These are phyloP conservation scores for Spongiforma sp. DNA, from an alignment of 1,284 basidiomycete species.

Conservation along the genomic window DNA sequence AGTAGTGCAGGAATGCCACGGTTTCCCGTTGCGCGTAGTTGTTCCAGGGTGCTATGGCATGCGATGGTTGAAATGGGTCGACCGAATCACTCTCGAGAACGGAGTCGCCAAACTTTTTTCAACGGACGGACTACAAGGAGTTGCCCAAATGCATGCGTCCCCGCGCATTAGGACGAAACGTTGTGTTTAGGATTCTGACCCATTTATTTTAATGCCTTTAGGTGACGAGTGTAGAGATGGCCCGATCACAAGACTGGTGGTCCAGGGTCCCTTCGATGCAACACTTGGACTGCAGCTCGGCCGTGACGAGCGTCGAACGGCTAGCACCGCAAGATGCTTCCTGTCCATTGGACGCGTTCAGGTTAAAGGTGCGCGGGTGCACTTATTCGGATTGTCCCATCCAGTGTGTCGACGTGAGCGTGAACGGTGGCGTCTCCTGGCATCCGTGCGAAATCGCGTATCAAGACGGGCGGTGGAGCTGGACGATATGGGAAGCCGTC, in stretches of 20 bases:
- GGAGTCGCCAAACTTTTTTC: slow-evolving; percentile 71
- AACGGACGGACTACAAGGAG: slow-evolving; percentile 70
- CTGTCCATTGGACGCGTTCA: slow-evolving; percentile 25
- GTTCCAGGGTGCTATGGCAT: slow-evolving; percentile 76
- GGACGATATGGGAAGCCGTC: slow-evolving; percentile 67
- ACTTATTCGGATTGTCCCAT: slow-evolving; percentile 60
- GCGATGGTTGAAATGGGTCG: slow-evolving; percentile 82
- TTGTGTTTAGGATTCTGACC: too few species aligned
- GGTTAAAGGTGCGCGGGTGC: slow-evolving; percentile 60
- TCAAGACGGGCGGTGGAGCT: slow-evolving; percentile 69
- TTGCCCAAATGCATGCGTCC: slow-evolving; percentile 49
- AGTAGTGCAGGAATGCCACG: slow-evolving; percentile 66
- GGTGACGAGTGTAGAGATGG: slow-evolving; percentile 54
- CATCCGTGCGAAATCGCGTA: slow-evolving; percentile 57
- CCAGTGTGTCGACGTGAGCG: slow-evolving; percentile 53
- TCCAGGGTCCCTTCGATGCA: slow-evolving; percentile 62
- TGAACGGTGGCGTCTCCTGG: slow-evolving; percentile 60
- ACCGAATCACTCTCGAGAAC: slow-evolving; percentile 58
- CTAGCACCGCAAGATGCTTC: too few species aligned
- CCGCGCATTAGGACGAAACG: too few species aligned
- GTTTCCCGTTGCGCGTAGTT: slow-evolving; percentile 71
- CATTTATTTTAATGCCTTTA: too few species aligned
- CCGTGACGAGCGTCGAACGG: slow-evolving; percentile 51
- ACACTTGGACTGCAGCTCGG: slow-evolving; percentile 64
- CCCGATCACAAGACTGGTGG: slow-evolving; percentile 47